Percentiles rank a stretch among this genome's conserved stretches.
These are phyloP conservation scores for Aspergillus amoenus DNA, from an alignment of 2,329 filamentous ascomycete species.

Conservation along the genomic window DNA sequence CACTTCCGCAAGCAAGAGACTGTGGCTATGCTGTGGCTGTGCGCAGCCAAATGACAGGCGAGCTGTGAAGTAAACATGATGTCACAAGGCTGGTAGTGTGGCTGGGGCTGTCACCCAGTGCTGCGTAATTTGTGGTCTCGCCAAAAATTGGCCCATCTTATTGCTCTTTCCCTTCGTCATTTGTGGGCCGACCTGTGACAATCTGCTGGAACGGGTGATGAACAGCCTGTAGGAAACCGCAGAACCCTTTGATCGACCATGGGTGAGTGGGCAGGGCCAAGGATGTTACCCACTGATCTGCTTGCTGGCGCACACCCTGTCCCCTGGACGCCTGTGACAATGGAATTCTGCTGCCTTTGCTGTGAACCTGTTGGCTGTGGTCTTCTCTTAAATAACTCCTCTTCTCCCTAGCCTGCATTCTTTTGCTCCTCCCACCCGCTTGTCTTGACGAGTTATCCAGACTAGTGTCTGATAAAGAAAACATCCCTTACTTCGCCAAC, in stretches of 20 bases:
- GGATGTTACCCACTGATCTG: conserved; percentile 21
- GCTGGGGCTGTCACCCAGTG: conserved; percentile 1
- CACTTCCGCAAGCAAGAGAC: background rate
- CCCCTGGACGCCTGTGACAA: conserved; percentile 15
- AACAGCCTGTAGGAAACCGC: conserved; percentile 11
- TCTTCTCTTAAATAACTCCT: background rate
- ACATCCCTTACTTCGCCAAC: background rate
- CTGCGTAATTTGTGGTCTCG: background rate
- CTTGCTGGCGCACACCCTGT: conserved; percentile 13
- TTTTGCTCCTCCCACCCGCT: background rate
- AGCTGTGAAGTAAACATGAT: background rate
- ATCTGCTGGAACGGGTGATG: conserved; percentile 4
- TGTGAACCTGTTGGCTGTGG: background rate
- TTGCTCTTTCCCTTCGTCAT: conserved; percentile 11
- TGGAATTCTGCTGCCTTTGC: conserved; percentile 24
- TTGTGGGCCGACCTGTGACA: conserved; percentile 15
- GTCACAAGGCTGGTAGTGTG: background rate
- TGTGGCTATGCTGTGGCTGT: background rate
- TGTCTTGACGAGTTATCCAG: background rate
- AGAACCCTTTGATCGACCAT: conserved; percentile 7
- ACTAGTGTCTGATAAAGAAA: background rate
- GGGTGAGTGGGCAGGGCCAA: conserved; percentile 4
- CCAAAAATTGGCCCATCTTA: background rate
- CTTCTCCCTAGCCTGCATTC: background rate
- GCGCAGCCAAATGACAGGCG: background rate